Conservation (phyloP, 345 rosid genomes). For the Crucihimalaya himalaica region DNA sequence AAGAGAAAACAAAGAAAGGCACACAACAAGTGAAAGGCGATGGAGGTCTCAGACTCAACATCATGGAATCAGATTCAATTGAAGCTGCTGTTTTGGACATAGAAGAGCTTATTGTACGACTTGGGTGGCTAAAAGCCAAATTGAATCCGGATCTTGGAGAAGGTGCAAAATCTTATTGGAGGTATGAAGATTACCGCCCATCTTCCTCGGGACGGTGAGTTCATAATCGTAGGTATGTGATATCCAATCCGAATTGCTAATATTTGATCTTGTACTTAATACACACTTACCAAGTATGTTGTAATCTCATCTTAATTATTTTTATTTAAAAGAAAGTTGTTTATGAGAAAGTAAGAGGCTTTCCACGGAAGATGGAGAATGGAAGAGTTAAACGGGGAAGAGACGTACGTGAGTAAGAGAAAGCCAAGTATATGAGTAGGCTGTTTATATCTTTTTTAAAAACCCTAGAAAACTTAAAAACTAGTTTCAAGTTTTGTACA, state of each 20-base stretch:
- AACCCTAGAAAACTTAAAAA: background rate
- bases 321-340: background rate
- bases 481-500: background rate
- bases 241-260: background rate
- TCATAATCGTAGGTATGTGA: background rate
- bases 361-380: background rate
- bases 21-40: conserved; percentile 38
- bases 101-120: conserved; percentile 60
- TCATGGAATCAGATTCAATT: conserved; percentile 44
- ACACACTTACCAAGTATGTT: background rate
- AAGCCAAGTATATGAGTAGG: background rate
- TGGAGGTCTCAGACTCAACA: conserved; percentile 38
- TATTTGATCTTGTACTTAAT: too few relatives aligned
- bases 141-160: conserved; percentile 34
- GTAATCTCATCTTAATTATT: too few relatives aligned
- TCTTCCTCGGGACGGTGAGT: conserved; percentile 34
- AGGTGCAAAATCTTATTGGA: conserved; percentile 42
- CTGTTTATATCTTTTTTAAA: background rate
- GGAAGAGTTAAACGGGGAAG: background rate
- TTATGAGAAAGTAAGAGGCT: background rate
- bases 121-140: conserved; percentile 55
- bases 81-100: conserved; percentile 66
- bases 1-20: conserved; percentile 9
- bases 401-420: background rate
- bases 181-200: conserved; percentile 48